phyloP scores from a whole-genome alignment of 164 flowering plant species.

The Akebia trifoliata region DNA sequence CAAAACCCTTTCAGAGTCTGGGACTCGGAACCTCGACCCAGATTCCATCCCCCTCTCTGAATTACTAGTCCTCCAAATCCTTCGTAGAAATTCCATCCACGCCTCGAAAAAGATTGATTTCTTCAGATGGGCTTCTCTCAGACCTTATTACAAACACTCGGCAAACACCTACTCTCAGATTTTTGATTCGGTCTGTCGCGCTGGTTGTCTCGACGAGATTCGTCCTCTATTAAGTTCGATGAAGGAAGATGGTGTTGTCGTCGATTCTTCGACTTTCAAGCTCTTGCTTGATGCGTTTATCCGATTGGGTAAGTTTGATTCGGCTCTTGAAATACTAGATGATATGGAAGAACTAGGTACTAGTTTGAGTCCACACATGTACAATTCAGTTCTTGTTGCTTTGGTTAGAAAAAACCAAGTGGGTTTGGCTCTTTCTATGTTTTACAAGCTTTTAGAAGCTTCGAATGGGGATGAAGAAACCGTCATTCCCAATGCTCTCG shows the following conservation, averaged over 20 bases:
- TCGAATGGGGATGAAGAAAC: slow-evolving; percentile 10
- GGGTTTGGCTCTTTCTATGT: slow-evolving; percentile 55
- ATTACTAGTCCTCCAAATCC: slow-evolving; percentile 53
- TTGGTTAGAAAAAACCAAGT: slow-evolving; percentile 59
- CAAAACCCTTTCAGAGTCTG: slow-evolving; percentile 50
- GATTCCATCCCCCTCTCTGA: slow-evolving; percentile 49
- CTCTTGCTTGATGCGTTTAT: slow-evolving; percentile 58
- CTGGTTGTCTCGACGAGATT: slow-evolving; percentile 42
- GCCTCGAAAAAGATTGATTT: slow-evolving; percentile 58
- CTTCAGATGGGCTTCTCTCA: slow-evolving; percentile 70
- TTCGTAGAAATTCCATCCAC: slow-evolving; percentile 41
- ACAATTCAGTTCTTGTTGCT: slow-evolving; percentile 63
- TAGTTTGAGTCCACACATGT: slow-evolving; percentile 35
- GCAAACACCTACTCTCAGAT: slow-evolving; percentile 48
- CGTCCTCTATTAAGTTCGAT: slow-evolving; percentile 42
- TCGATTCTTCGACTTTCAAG: slow-evolving; percentile 52
- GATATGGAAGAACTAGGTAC: slow-evolving; percentile 54
- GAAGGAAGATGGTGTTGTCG: slow-evolving; percentile 55
- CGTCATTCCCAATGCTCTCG: slow-evolving; percentile 31
- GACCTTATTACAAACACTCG: slow-evolving; percentile 54
- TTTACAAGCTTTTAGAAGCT: slow-evolving; percentile 49
- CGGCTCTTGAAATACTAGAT: slow-evolving; percentile 61
- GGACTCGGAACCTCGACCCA: slow-evolving; percentile 44
- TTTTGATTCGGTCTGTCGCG: slow-evolving; percentile 40
- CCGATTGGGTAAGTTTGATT: slow-evolving; percentile 49